A percentile compares a stretch with the other conserved stretches of the same genome.
These are phyloP conservation scores for Wickerhamomyces kurtzmanii DNA, from an alignment of 805 yeast species.

Conservation along the genomic window DNA sequence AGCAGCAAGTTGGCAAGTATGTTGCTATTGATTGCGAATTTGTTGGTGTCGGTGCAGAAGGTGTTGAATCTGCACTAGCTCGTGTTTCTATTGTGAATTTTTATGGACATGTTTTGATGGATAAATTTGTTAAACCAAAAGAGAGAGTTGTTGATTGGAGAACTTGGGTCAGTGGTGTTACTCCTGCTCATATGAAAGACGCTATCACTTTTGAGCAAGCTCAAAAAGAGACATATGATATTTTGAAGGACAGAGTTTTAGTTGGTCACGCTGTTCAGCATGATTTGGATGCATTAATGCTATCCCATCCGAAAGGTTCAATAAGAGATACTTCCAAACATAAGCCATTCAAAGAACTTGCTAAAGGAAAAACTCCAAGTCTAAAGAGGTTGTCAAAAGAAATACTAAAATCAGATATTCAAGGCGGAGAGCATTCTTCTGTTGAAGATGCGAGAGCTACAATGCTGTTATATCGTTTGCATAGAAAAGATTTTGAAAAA, in stretches of 20 bases:
- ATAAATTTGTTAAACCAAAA: conserved; percentile 65
- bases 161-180: conserved; percentile 85
- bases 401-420: conserved; percentile 52
- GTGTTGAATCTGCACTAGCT: conserved; percentile 63
- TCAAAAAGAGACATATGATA: conserved; percentile 40
- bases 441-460: conserved; percentile 88
- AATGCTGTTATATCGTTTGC: conserved; percentile 64
- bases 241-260: conserved; percentile 46
- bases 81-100: conserved; percentile 83
- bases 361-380: conserved; percentile 65
- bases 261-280: conserved; percentile 85
- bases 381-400: conserved; percentile 55
- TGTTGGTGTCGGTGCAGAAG: conserved; percentile 81
- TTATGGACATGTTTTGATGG: conserved; percentile 64
- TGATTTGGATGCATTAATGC: conserved; percentile 58
- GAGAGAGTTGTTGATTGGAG: conserved; percentile 84
- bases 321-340: conserved; percentile 71
- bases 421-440: conserved; percentile 71
- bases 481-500: conserved; percentile 53
- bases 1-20: conserved; percentile 54
- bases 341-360: conserved; percentile 43
- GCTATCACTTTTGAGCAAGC: conserved; percentile 66
- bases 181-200: conserved; percentile 54
- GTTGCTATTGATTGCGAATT: conserved; percentile 89
- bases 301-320: conserved; percentile 55